Conservation (phyloP, 176 grass and related monocot species). For the Lolium rigidum region DNA sequence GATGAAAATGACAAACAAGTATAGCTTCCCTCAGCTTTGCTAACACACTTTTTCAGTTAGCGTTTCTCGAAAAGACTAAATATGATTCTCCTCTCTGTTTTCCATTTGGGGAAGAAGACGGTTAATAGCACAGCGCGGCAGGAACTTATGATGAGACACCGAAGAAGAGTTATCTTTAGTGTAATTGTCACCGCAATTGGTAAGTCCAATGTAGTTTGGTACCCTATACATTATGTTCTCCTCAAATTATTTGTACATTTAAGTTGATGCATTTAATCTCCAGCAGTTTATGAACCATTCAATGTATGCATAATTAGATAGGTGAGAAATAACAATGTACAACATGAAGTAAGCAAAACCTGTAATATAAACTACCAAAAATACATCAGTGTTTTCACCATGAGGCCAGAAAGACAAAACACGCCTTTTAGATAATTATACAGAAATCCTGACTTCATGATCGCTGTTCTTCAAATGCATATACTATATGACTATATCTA, state of each 20-base stretch:
- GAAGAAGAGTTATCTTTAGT: conserved; percentile 77
- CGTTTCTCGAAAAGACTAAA: conserved; percentile 32
- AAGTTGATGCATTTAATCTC: not conserved
- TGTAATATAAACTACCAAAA: conserved; percentile 2
- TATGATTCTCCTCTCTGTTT: not conserved
- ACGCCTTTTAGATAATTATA: not conserved
- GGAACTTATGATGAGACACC: conserved; percentile 76
- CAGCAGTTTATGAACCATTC: not conserved
- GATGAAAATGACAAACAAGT: conserved; percentile 65
- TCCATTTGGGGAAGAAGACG: conserved; percentile 40
- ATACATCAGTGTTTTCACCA: conserved; percentile 16
- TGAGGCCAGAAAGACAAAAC: not conserved
- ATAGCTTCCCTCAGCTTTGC: conserved; percentile 15
- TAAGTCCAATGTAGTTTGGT: conserved; percentile 38
- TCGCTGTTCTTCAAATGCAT: not conserved
- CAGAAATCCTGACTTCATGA: not conserved
- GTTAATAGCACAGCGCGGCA: conserved; percentile 49
- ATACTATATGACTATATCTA: not conserved
- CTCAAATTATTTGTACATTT: not conserved
- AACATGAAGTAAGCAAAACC: conserved; percentile 21
- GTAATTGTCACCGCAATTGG: conserved; percentile 76
- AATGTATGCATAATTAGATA: not conserved
- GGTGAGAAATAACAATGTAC: not conserved
- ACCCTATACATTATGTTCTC: not conserved
- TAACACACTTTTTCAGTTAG: not conserved